Evolutionary conservation across 2,329 filamentous ascomycete genomes (phyloP).

Genomic region (Salinomyces thailandicus): DNA sequence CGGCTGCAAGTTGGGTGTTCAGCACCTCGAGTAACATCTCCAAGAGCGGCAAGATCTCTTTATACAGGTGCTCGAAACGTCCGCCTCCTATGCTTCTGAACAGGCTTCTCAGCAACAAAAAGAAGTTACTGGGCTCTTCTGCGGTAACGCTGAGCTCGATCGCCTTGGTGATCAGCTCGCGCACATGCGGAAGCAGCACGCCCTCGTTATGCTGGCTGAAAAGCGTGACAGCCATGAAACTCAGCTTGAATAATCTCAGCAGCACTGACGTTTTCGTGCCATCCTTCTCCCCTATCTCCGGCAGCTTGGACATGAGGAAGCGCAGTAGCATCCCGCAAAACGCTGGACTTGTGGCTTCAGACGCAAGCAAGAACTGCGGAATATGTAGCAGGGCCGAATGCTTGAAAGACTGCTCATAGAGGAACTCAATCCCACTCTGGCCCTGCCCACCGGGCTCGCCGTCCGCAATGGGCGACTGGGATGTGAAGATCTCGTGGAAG

Average conservation of each 20-base stretch:
- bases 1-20: constrained; percentile 85
- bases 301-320: constrained; percentile 93
- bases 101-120: constrained; percentile 78
- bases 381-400: constrained; percentile 90
- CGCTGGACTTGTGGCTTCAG: constrained; percentile 90
- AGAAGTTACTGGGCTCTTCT: constrained; percentile 98
- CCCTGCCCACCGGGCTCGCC: not conserved
- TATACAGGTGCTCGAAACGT: constrained; percentile 95
- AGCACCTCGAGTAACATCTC: constrained; percentile 97
- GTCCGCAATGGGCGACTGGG: constrained; percentile 12
- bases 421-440: constrained; percentile 67
- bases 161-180: constrained; percentile 93
- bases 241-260: constrained; percentile 88
- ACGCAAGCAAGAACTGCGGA: constrained; percentile 96
- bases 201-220: constrained; percentile 93
- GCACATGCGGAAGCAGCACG: constrained; percentile 87
- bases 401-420: constrained; percentile 97
- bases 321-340: constrained; percentile 97
- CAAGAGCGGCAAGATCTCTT: constrained; percentile 87
- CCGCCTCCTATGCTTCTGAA: constrained; percentile 96
- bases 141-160: constrained; percentile 93
- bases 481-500: constrained; percentile 85
- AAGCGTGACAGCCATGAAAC: constrained; percentile 97
- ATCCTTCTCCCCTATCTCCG: constrained; percentile 86
- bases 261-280: constrained; percentile 88